phyloP scores from a whole-genome alignment of 495 filamentous ascomycete species.

The Aspergillus hancockii region DNA sequence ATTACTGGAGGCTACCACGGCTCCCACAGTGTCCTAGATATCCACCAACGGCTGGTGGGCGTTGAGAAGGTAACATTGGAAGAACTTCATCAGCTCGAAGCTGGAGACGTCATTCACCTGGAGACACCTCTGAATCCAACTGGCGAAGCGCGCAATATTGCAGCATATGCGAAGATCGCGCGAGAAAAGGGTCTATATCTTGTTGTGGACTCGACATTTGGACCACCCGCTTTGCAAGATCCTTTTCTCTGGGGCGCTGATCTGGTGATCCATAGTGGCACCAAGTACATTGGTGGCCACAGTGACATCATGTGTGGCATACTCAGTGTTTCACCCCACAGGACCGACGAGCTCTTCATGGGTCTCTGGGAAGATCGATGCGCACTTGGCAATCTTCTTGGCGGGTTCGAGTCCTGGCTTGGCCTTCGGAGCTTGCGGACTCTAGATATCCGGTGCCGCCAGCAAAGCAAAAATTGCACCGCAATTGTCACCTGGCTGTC shows the following conservation, averaged over 20 bases:
- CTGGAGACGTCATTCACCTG: constrained; percentile 84
- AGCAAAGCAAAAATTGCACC: constrained; percentile 69
- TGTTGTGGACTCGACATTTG: constrained; percentile 91
- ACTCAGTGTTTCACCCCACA: constrained; percentile 55
- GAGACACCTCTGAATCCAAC: constrained; percentile 92
- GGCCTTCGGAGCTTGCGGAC: constrained; percentile 84
- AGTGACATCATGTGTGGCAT: constrained; percentile 88
- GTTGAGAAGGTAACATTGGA: constrained; percentile 66
- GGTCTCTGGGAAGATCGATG: constrained; percentile 63
- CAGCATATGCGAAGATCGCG: constrained; percentile 66
- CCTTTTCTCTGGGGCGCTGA: constrained; percentile 81
- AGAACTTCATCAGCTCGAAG: constrained; percentile 53
- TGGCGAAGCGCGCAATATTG: constrained; percentile 74
- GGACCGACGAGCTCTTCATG: constrained; percentile 53
- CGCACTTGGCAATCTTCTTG: constrained; percentile 79
- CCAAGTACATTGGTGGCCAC: constrained; percentile 96
- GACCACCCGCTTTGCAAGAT: constrained; percentile 82
- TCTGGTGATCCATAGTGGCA: constrained; percentile 84
- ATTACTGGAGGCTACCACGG: constrained; percentile 90
- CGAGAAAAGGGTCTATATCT: constrained; percentile 70
- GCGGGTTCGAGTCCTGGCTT: constrained; percentile 90
- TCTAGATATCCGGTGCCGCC: constrained; percentile 74
- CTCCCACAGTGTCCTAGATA: constrained; percentile 74
- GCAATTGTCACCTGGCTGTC: constrained; percentile 72
- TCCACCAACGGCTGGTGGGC: constrained; percentile 70